These are phyloP conservation scores for Ramichloridium luteum DNA, from an alignment of 2,329 filamentous ascomycete genomes.

Conservation along the genomic window DNA sequence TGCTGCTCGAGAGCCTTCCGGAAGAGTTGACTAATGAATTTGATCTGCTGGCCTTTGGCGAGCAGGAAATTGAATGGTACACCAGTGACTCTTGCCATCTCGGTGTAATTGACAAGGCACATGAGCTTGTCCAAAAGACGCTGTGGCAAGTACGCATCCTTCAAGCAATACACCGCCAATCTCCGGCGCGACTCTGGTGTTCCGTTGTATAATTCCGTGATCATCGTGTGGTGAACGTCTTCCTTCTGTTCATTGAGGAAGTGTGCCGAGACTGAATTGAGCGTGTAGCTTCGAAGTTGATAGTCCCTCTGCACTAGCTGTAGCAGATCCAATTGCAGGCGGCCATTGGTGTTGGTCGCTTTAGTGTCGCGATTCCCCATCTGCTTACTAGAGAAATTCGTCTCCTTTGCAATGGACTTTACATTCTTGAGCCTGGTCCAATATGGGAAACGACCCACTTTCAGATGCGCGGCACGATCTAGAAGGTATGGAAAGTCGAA, in stretches of 20 bases:
- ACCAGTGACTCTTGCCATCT: slow-evolving; percentile 98
- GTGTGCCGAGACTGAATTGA: slow-evolving; percentile 91
- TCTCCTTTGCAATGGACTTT: slow-evolving; percentile 59
- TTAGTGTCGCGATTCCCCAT: slow-evolving; percentile 96
- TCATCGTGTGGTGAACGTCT: slow-evolving; percentile 98
- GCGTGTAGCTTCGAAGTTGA: slow-evolving; percentile 87
- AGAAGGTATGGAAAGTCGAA: slow-evolving; percentile 97
- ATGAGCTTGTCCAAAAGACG: slow-evolving; percentile 94
- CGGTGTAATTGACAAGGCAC: slow-evolving; percentile 96
- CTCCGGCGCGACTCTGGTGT: slow-evolving; percentile 84
- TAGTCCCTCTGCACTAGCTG: slow-evolving; percentile 91
- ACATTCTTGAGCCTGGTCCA: slow-evolving; percentile 69
- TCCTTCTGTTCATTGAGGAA: slow-evolving; percentile 97
- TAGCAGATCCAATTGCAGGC: slow-evolving; percentile 85
- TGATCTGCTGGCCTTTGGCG: slow-evolving; percentile 87
- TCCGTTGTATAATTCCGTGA: slow-evolving; percentile 94
- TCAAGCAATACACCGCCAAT: slow-evolving; percentile 88
- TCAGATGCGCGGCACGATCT: slow-evolving; percentile 74
- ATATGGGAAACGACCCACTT: slow-evolving; percentile 67
- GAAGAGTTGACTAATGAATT: slow-evolving; percentile 95
- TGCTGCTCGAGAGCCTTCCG: slow-evolving; percentile 88
- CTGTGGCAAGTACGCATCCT: slow-evolving; percentile 92
- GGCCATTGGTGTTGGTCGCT: slow-evolving; percentile 84
- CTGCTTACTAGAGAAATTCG: slow-evolving; percentile 93
- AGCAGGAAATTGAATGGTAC: slow-evolving; percentile 94